Evolutionary conservation across 805 yeast species (phyloP).

Genomic region (Saccharomycopsis selenospora): DNA sequence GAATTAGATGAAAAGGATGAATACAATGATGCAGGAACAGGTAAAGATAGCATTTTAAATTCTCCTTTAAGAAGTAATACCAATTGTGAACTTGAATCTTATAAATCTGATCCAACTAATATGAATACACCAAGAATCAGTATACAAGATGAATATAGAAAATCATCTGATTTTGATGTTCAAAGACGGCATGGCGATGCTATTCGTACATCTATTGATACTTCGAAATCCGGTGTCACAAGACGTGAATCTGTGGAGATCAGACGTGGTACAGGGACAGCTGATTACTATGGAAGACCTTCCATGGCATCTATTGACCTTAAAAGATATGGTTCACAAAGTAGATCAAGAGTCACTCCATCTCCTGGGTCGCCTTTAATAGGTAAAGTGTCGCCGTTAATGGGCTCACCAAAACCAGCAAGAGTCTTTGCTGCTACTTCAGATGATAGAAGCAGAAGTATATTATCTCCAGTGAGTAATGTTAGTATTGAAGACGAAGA

Average conservation of each 20-base stretch:
- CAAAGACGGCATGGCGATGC: too few relatives aligned
- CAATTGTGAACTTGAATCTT: constrained; percentile 25
- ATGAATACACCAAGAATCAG: too few relatives aligned
- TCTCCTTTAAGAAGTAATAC: constrained; percentile 1
- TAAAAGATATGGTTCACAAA: neutral
- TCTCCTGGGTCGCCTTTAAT: neutral
- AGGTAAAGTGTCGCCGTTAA: too few relatives aligned
- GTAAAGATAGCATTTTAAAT: neutral
- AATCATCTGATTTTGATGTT: too few relatives aligned
- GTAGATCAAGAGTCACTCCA: neutral
- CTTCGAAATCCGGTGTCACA: neutral
- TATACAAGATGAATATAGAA: too few relatives aligned
- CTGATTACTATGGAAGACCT: constrained; percentile 45
- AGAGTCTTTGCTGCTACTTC: constrained; percentile 11
- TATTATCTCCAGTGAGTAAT: neutral
- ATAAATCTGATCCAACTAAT: too few relatives aligned
- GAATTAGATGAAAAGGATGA: constrained; percentile 22
- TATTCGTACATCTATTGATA: constrained; percentile 1
- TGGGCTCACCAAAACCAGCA: too few relatives aligned
- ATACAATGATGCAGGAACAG: too few relatives aligned
- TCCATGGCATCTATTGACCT: constrained; percentile 42
- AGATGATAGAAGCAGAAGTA: constrained; percentile 10
- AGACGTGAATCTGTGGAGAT: constrained; percentile 34
- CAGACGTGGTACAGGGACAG: constrained; percentile 33
- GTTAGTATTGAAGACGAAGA: constrained; percentile 45